These are phyloP conservation scores for Aspergillus hancockii DNA, from an alignment of 495 filamentous ascomycete species.

Conservation along the genomic window DNA sequence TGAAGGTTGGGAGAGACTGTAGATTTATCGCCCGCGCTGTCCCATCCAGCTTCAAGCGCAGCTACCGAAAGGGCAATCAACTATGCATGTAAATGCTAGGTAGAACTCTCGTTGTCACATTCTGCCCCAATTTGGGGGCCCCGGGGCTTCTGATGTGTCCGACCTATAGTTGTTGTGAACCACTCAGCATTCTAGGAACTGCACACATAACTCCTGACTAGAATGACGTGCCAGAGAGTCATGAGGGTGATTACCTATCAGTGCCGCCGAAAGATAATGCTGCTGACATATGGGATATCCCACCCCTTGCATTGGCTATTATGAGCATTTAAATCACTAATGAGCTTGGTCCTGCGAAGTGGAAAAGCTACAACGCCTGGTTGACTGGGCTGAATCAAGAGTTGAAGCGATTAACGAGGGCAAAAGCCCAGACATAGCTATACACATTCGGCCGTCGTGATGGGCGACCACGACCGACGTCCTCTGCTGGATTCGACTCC, in stretches of 20 bases:
- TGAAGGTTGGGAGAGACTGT: not conserved
- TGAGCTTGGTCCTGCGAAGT: too few species aligned
- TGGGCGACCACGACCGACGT: slow-evolving; percentile 28
- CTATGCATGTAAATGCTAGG: not conserved
- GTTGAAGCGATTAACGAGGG: too few species aligned
- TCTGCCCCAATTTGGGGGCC: not conserved
- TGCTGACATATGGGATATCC: not conserved
- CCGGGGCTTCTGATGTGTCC: not conserved
- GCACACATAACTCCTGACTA: slow-evolving; percentile 28
- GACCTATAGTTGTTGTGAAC: not conserved
- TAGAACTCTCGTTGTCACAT: not conserved
- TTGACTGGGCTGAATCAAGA: too few species aligned
- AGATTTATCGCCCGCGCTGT: not conserved
- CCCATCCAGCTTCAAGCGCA: not conserved
- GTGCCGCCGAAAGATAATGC: not conserved
- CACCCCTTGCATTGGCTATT: not conserved
- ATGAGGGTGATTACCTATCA: slow-evolving; percentile 33
- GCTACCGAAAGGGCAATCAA: not conserved
- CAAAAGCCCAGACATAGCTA: not conserved
- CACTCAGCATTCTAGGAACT: slow-evolving; percentile 8
- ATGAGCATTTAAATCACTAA: not conserved
- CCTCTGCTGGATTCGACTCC: slow-evolving; percentile 27
- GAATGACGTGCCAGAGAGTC: slow-evolving; percentile 34
- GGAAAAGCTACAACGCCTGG: too few species aligned
- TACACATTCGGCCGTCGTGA: not conserved